These are phyloP conservation scores for Withania somnifera DNA, from an alignment of 305 asterid species.

Conservation along the genomic window DNA sequence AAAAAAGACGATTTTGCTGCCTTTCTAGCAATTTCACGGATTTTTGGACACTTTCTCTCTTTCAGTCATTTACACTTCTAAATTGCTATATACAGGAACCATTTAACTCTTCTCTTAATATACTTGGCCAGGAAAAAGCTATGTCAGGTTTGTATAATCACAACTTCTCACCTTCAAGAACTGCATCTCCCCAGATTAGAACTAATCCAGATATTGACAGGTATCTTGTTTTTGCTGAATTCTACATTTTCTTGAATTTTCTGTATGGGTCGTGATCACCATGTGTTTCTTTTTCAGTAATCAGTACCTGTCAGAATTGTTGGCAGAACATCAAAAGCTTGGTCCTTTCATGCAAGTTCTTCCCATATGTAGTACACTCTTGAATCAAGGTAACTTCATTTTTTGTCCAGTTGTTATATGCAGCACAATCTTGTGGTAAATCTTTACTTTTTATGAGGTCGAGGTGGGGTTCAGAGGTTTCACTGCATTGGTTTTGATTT, in stretches of 20 bases:
- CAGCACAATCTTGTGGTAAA: constrained; percentile 13
- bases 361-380: constrained; percentile 63
- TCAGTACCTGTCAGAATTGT: constrained; percentile 67
- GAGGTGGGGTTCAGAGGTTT: background rate
- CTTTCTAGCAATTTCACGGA: background rate
- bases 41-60: background rate
- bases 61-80: no score
- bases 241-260: background rate
- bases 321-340: constrained; percentile 80
- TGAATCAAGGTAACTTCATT: constrained; percentile 56
- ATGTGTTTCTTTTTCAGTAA: constrained; percentile 21
- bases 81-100: background rate
- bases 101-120: background rate
- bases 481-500: background rate
- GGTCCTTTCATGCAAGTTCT: constrained; percentile 84
- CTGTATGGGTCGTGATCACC: background rate
- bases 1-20: background rate
- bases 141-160: constrained; percentile 81
- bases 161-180: constrained; percentile 77
- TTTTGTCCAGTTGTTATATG: background rate
- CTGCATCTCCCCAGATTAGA: constrained; percentile 84
- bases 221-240: constrained; percentile 9
- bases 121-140: background rate
- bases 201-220: constrained; percentile 51
- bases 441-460: constrained; percentile 17